Evolutionary conservation across 2,329 filamentous ascomycete genomes (phyloP).

Genomic region (Epichloe uncinata): DNA sequence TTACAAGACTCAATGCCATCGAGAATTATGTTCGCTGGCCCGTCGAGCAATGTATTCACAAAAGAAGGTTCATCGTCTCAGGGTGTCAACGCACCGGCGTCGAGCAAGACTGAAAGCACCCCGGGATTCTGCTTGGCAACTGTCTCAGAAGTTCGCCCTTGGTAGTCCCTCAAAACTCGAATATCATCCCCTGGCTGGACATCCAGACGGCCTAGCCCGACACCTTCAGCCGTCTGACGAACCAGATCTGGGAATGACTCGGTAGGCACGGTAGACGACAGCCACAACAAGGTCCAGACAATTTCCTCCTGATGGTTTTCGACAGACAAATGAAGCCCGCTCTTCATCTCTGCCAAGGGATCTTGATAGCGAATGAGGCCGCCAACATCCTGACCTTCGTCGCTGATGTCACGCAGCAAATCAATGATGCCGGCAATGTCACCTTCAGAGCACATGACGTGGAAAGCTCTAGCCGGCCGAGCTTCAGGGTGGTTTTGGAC

Average conservation of each 20-base stretch:
- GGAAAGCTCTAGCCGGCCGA: slow-evolving; percentile 55
- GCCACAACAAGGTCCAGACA: slow-evolving; percentile 56
- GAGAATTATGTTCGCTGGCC: too few relatives aligned
- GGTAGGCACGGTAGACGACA: slow-evolving; percentile 46
- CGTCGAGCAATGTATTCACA: neutral
- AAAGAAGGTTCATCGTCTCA: neutral
- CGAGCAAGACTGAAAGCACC: slow-evolving; percentile 13
- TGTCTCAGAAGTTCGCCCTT: slow-evolving; percentile 27
- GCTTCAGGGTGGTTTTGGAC: slow-evolving; percentile 56
- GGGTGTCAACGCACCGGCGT: slow-evolving; percentile 14
- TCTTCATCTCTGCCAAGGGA: slow-evolving; percentile 50
- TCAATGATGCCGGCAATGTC: slow-evolving; percentile 57
- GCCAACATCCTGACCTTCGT: slow-evolving; percentile 28
- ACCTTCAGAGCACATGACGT: slow-evolving; percentile 63
- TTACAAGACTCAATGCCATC: neutral
- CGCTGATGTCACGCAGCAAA: slow-evolving; percentile 45
- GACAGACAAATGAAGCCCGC: slow-evolving; percentile 60
- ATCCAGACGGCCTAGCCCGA: slow-evolving; percentile 47
- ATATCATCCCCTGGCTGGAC: slow-evolving; percentile 29
- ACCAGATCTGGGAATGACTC: slow-evolving; percentile 49
- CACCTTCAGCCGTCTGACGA: slow-evolving; percentile 41
- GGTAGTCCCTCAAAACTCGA: slow-evolving; percentile 25
- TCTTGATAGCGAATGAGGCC: slow-evolving; percentile 57
- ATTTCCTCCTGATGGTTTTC: slow-evolving; percentile 52
- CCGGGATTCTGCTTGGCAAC: slow-evolving; percentile 21